These are phyloP conservation scores for Suillus weaverae DNA, from an alignment of 768 basidiomycete genomes.

Conservation along the genomic window DNA sequence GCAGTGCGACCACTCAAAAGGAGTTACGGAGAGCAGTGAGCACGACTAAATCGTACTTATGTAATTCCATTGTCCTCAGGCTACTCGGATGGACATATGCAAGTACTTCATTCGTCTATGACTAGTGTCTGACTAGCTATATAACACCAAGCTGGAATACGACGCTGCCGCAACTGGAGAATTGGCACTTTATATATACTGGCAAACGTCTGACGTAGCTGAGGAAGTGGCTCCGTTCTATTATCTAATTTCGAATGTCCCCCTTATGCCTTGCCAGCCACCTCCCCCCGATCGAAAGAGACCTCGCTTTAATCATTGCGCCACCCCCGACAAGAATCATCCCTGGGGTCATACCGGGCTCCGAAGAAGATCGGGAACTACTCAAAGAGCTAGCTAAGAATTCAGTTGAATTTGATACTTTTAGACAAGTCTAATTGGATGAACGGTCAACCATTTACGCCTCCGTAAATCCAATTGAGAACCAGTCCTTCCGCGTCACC, in stretches of 20 bases:
- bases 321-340: not conserved
- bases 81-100: too few relatives aligned
- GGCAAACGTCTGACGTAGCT: too few relatives aligned
- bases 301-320: not conserved
- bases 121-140: not conserved
- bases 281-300: not conserved
- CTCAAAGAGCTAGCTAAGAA: not conserved
- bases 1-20: not conserved
- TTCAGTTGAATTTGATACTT: not conserved
- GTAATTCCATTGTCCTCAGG: too few relatives aligned
- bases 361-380: not conserved
- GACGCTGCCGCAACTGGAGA: not conserved
- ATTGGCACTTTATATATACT: not conserved
- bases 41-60: not conserved
- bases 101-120: too few relatives aligned
- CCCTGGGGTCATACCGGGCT: not conserved
- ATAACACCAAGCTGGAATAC: not conserved
- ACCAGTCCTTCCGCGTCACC: not conserved
- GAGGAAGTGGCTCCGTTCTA: not conserved
- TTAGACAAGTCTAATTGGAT: not conserved
- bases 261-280: not conserved
- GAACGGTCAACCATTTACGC: not conserved
- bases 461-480: not conserved
- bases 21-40: not conserved
- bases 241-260: not conserved